Evolutionary conservation across 495 filamentous ascomycete species (phyloP).

Genomic region (Platismatia glauca): DNA sequence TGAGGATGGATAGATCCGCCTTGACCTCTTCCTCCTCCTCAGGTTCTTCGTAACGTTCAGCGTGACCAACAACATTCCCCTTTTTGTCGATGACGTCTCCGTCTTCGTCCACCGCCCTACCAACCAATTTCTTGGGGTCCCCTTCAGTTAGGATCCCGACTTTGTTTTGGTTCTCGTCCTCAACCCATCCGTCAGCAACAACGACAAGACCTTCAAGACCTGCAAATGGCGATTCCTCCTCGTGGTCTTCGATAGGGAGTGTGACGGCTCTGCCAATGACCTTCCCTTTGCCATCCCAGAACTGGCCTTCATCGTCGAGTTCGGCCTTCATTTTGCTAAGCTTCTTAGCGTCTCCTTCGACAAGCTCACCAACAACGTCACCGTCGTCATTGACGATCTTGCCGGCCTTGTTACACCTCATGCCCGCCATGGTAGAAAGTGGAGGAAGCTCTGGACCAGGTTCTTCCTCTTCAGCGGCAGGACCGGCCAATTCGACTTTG

Average conservation of each 20-base stretch:
- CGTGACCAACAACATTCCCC: slow-evolving; percentile 52
- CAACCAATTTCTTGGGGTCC: slow-evolving; percentile 55
- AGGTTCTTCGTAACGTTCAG: slow-evolving; percentile 44
- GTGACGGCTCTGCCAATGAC: slow-evolving; percentile 51
- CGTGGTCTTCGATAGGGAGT: slow-evolving; percentile 48
- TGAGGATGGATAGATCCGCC: slow-evolving; percentile 54
- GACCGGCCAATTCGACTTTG: slow-evolving; percentile 26
- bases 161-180: slow-evolving; percentile 50
- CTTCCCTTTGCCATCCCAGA: slow-evolving; percentile 52
- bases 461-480: slow-evolving; percentile 30
- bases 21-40: slow-evolving; percentile 33
- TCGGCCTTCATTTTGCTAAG: slow-evolving; percentile 45
- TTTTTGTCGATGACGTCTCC: slow-evolving; percentile 56
- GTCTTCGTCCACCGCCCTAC: slow-evolving; percentile 54
- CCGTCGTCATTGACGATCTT: slow-evolving; percentile 47
- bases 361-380: slow-evolving; percentile 48
- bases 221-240: slow-evolving; percentile 53
- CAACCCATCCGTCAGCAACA: slow-evolving; percentile 48
- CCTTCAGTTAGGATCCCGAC: slow-evolving; percentile 53
- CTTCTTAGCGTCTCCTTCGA: slow-evolving; percentile 53
- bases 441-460: slow-evolving; percentile 37
- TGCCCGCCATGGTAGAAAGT: slow-evolving; percentile 51
- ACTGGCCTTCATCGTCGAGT: slow-evolving; percentile 54
- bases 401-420: slow-evolving; percentile 53
- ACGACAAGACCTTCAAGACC: slow-evolving; percentile 56